These are phyloP conservation scores for Juglanconis juglandina DNA, from an alignment of 2,329 filamentous ascomycete genomes.

Conservation along the genomic window DNA sequence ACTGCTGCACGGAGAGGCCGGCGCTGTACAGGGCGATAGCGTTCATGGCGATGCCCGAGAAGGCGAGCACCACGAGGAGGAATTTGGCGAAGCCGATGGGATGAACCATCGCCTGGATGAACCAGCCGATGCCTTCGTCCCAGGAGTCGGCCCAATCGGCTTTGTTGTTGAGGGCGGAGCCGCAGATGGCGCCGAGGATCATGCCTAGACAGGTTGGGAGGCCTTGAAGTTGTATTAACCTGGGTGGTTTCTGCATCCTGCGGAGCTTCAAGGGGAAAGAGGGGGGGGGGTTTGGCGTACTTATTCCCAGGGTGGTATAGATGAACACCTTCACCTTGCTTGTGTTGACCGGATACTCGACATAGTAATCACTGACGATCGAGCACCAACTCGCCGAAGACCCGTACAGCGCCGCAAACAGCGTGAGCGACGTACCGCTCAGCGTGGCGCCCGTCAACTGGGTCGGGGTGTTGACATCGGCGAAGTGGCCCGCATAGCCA, in stretches of 20 bases:
- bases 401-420: conserved; percentile 45
- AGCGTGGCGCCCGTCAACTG: conserved; percentile 33
- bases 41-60: conserved; percentile 45
- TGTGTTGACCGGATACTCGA: conserved; percentile 44
- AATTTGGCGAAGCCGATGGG: conserved; percentile 45
- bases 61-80: conserved; percentile 33
- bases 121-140: conserved; percentile 40
- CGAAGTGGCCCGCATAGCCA: conserved; percentile 40
- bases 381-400: conserved; percentile 47
- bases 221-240: conserved; percentile 4
- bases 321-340: conserved; percentile 44
- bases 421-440: conserved; percentile 37
- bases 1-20: conserved; percentile 37
- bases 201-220: conserved; percentile 48
- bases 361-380: conserved; percentile 44
- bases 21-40: conserved; percentile 41
- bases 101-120: conserved; percentile 42
- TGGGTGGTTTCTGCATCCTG: conserved; percentile 1
- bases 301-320: conserved; percentile 45
- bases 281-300: conserved; percentile 16
- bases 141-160: conserved; percentile 38
- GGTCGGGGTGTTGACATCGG: conserved; percentile 35
- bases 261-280: not conserved
- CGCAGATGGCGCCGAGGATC: conserved; percentile 41
- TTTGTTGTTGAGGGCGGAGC: conserved; percentile 38